Conservation (phyloP, 208 protist species). For the Leishmania major region DNA sequence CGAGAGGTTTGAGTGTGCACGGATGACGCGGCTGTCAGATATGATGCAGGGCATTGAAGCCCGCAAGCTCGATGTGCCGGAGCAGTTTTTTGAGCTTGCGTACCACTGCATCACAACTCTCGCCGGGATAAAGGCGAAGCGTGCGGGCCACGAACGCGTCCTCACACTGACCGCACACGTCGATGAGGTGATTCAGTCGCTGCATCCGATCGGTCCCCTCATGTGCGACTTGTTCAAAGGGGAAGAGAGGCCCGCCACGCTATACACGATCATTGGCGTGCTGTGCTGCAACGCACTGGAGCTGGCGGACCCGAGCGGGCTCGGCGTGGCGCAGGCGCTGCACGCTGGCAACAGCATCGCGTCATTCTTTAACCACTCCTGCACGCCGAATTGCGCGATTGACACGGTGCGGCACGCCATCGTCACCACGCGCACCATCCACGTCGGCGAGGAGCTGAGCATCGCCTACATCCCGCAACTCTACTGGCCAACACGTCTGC, state of each 20-base stretch:
- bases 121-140: slow-evolving; percentile 34
- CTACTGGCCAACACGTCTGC: slow-evolving; percentile 77
- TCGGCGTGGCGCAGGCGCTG: slow-evolving; percentile 81
- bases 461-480: slow-evolving; percentile 90
- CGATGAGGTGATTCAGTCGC: slow-evolving; percentile 57
- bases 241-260: slow-evolving; percentile 23
- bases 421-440: slow-evolving; percentile 62
- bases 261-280: slow-evolving; percentile 59
- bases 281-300: slow-evolving; percentile 86
- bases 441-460: slow-evolving; percentile 69
- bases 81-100: slow-evolving; percentile 71
- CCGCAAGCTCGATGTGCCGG: slow-evolving; percentile 43
- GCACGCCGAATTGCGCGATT: slow-evolving; percentile 82
- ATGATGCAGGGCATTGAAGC: slow-evolving; percentile 47
- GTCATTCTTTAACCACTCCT: slow-evolving; percentile 89
- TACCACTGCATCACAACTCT: slow-evolving; percentile 81
- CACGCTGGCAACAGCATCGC: slow-evolving; percentile 45
- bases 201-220: slow-evolving; percentile 65
- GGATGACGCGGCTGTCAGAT: slow-evolving; percentile 50
- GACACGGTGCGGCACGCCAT: slow-evolving; percentile 44
- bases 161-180: slow-evolving; percentile 56
- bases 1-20: slow-evolving; percentile 63
- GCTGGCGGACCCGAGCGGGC: slow-evolving; percentile 56
- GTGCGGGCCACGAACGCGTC: slow-evolving; percentile 47
- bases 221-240: slow-evolving; percentile 25